Base-by-base conservation (phyloP, 2,329 filamentous ascomycete species). In the Exophiala alcalophila region DNA sequence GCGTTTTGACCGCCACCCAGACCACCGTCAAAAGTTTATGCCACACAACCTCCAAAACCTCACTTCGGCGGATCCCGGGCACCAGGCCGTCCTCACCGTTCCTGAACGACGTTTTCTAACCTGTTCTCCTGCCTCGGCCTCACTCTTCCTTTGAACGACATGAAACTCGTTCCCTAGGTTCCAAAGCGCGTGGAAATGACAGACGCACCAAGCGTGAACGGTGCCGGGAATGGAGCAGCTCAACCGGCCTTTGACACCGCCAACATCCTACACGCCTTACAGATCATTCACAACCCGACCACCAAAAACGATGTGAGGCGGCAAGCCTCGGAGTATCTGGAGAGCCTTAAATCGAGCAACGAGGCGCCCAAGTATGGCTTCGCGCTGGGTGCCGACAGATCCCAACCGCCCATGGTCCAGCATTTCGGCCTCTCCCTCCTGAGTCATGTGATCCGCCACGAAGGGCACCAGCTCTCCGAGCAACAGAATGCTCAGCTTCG, bases 381-480 rank as follows among this genome's bases (percentile, higher is more conserved):
- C 66, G 77, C 77, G 16, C 78, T 98, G 47, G 90, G 90, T 30
- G 80, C 79, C 54, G 83, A 92, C 64, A 77, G 74, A 58, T 71
- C 76, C 25, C 87, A 94, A 61, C 77, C 86, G 40, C 80, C 87
- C 27, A 78, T 92, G 40, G 85, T 97, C 43, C 84, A 92, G 57
- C 90, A 97, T 68, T 98, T 94, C 64, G 92, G 90, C 44, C 77
- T 98, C 21, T 94, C 90, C 19, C 76, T 98, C 43, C 78, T 98
- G 54, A 91, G 96, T 59, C 84, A 94, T 65, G 83, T 87, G 31
- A 84, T 97, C 62, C 86, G 83, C 55, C 90, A 94, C 66, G 81
- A 80, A 56, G 95, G 89, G 80, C 77, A 81, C 24, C 78, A 83
- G 34, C 89, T 90, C 59, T 78, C 74, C 14, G 65, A 74, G 19